Base-by-base conservation (phyloP, 2,329 filamentous ascomycete species). In the Trichoderma atroviride region DNA sequence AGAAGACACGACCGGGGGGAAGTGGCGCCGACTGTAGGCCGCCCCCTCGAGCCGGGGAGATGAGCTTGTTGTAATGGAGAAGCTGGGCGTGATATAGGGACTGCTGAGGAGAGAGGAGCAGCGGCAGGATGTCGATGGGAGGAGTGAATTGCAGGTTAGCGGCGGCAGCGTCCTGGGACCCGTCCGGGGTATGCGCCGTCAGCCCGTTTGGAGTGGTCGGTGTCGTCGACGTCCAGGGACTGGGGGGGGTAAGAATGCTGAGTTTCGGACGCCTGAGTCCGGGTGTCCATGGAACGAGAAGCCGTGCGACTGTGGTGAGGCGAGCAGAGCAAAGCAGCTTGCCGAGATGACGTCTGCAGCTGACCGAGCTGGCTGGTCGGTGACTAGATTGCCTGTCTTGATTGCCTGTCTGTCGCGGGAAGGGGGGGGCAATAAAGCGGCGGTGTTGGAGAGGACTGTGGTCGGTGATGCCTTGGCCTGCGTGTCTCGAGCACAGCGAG, bases 61-160 rank as follows among this genome's bases (percentile, higher is more conserved):
- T 84, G 76, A 90, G 86, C 76, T 86, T 87, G 78, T 90, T 90
- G 83, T 90, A 90, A 74, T 89, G 85, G 63, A 87, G 83, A 68
- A 91, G 84, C 78, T 89, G 87, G 66, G 86, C 86, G 75, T 89
- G 86, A 78, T 88, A 88, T 72, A 86, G 81, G 40, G 85, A 81
- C 72, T 89, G 87, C 71, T 88, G 87, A 19, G 87, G 87, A 19
- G 87, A 87, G 69, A 88, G 82, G 74, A 88, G 80, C 72, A 88
- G 83, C 43, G 87, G 87, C 33, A 87, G 80, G 70, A 88, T 81
- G 72, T 88, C 85, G 74, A 88, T 74, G 71, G 83, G 82, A 71
- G 82, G 77, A 62, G 83, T 78, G 68, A 79, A 78, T 57, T 79
- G 78, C 55, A 78, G 68, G 69, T 74, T 71, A 69, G 74, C 72